Evolutionary conservation across 73 alveolate species (phyloP).

Genomic region (Paraurostyla sp.): DNA sequence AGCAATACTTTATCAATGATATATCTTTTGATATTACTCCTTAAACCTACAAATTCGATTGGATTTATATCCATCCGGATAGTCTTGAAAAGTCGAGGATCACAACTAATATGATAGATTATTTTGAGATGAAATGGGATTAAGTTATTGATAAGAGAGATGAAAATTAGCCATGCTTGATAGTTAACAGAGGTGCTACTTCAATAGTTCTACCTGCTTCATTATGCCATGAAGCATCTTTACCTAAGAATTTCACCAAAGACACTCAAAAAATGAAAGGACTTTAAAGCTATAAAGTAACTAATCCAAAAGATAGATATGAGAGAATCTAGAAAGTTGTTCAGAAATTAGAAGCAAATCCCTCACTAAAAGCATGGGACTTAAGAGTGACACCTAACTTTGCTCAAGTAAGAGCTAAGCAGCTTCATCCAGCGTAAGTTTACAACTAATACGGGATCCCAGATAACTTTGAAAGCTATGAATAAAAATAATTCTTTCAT

Average conservation of each 20-base stretch:
- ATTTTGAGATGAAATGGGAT: neutral
- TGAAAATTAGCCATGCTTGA: neutral
- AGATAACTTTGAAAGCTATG: neutral
- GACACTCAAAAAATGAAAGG: neutral
- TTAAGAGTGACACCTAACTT: neutral
- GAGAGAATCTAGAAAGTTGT: neutral
- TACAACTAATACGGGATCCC: neutral
- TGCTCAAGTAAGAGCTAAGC: neutral
- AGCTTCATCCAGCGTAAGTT: neutral
- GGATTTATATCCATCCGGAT: neutral
- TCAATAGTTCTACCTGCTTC: constrained; percentile 84
- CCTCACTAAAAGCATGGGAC: neutral
- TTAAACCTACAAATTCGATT: neutral
- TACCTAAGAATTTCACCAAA: constrained; percentile 83
- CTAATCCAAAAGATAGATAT: neutral
- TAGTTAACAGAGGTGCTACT: constrained; percentile 26
- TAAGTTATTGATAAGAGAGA: neutral
- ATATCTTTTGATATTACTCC: constrained; percentile 28
- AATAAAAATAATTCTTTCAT: neutral
- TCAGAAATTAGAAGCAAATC: neutral
- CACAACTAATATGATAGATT: constrained; percentile 14
- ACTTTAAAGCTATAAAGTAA: neutral
- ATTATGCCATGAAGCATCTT: constrained; percentile 89
- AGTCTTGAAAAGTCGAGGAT: neutral
- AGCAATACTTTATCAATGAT: neutral